Evolutionary conservation across 169 alveolate species (phyloP).

Genomic region (Neospora caninum): DNA sequence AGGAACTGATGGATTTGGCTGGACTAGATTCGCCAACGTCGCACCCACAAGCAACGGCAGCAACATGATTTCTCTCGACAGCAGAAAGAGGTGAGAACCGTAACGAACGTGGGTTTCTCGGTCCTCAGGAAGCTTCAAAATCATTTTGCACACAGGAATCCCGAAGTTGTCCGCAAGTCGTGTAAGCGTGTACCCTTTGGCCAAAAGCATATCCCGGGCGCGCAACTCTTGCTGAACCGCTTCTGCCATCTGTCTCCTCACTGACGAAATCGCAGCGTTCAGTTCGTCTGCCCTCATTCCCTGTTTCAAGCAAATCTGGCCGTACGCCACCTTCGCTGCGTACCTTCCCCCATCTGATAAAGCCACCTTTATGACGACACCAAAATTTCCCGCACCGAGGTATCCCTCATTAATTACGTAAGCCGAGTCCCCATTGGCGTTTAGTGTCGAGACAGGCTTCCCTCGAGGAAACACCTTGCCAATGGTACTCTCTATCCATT

Average conservation of each 20-base stretch:
- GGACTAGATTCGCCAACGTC: neutral
- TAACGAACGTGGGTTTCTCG: neutral
- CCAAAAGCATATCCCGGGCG: neutral
- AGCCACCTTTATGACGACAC: neutral
- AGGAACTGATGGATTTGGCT: neutral
- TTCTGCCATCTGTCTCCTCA: neutral
- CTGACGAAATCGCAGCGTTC: neutral
- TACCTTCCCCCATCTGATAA: neutral
- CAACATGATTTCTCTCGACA: neutral
- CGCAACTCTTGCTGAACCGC: neutral
- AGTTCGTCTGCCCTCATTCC: neutral
- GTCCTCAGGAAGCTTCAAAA: neutral
- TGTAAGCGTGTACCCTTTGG: neutral
- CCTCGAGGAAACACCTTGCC: neutral
- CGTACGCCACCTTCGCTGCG: slow-evolving; percentile 2
- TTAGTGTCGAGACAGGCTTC: neutral
- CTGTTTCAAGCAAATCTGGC: neutral
- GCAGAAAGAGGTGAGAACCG: neutral
- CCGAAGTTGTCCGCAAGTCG: neutral
- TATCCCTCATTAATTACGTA: neutral
- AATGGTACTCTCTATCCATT: neutral
- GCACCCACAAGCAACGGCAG: neutral
- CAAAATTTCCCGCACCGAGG: neutral
- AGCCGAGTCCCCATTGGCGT: neutral
- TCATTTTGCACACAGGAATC: neutral